A percentile compares a stretch with the other conserved stretches of the same genome.
Evolutionary conservation across 2,329 filamentous ascomycete species (phyloP).

Genomic region (Anisogramma anomala): DNA sequence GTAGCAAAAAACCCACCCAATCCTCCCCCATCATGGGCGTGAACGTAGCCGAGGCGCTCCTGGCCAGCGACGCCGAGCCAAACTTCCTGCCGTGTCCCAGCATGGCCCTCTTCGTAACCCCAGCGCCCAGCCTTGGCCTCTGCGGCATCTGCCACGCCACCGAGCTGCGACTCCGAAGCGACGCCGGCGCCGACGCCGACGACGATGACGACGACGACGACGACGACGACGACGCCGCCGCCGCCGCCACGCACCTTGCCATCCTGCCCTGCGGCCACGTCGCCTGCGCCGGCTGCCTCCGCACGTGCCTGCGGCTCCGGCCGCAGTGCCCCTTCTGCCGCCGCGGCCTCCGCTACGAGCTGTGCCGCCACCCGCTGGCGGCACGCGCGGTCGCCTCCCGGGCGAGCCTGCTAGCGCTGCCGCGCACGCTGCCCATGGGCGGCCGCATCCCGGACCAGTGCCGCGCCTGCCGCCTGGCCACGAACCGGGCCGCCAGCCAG

Average conservation of each 20-base stretch:
- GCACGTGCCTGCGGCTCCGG: neutral
- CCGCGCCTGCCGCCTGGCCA: neutral
- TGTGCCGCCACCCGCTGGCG: constrained; percentile 5
- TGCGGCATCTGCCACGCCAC: constrained; percentile 9
- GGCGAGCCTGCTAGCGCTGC: constrained; percentile 3
- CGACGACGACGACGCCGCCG: neutral
- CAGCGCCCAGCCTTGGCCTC: neutral
- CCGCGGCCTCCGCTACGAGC: neutral
- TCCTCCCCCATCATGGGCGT: neutral
- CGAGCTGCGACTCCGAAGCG: neutral
- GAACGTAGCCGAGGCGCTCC: constrained; percentile 1
- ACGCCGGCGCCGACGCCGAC: neutral
- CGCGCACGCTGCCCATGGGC: constrained; percentile 5
- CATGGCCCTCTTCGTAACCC: constrained; percentile 1
- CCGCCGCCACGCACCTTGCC: neutral
- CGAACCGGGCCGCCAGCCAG: neutral
- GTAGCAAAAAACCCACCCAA: too few species aligned
- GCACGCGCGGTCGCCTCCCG: neutral
- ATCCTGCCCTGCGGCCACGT: constrained; percentile 10
- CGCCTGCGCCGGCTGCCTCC: constrained; percentile 2
- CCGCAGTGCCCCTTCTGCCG: constrained; percentile 10
- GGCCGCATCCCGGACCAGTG: constrained; percentile 3
- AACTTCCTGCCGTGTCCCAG: constrained; percentile 9
- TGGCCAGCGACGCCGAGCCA: neutral
- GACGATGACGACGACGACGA: neutral